Conservation (phyloP, 495 filamentous ascomycete species). For the Pyrenula aspistea region DNA sequence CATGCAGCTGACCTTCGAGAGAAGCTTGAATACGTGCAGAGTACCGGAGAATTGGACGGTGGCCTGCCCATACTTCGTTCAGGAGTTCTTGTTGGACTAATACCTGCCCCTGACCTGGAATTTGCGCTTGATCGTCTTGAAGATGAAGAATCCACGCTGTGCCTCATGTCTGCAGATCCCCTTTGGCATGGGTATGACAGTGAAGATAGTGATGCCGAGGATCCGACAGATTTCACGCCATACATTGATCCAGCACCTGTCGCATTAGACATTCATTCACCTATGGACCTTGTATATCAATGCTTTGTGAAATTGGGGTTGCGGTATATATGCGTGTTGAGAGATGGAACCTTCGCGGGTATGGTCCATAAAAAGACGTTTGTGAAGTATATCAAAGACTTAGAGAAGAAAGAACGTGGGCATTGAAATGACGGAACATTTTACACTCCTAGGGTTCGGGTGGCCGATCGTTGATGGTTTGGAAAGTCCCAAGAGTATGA, state of each 20-base stretch:
- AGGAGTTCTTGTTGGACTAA: slow-evolving; percentile 73
- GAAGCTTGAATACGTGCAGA: slow-evolving; percentile 72
- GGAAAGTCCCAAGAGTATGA: too few species aligned
- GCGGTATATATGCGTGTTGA: slow-evolving; percentile 82
- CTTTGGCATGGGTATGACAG: slow-evolving; percentile 40
- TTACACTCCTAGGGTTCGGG: too few species aligned
- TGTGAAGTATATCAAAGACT: slow-evolving; percentile 81
- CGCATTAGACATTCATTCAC: slow-evolving; percentile 74
- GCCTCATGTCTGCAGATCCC: slow-evolving; percentile 64
- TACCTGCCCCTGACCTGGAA: slow-evolving; percentile 89
- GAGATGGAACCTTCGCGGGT: slow-evolving; percentile 74
- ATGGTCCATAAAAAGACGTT: slow-evolving; percentile 96
- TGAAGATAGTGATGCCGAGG: slow-evolving; percentile 37
- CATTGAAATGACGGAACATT: not conserved
- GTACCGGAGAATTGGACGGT: slow-evolving; percentile 81
- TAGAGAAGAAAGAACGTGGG: slow-evolving; percentile 36
- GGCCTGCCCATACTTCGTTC: slow-evolving; percentile 78
- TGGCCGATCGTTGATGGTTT: too few species aligned
- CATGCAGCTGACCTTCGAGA: slow-evolving; percentile 59
- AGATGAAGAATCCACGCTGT: slow-evolving; percentile 58
- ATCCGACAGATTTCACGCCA: slow-evolving; percentile 74
- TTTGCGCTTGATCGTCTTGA: slow-evolving; percentile 78
- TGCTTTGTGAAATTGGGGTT: slow-evolving; percentile 92
- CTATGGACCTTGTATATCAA: slow-evolving; percentile 93
- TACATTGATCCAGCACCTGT: slow-evolving; percentile 90